A percentile compares a stretch with the other conserved stretches of the same genome.
phyloP scores from a whole-genome alignment of 768 basidiomycete species.

The Suillus clintonianus region DNA sequence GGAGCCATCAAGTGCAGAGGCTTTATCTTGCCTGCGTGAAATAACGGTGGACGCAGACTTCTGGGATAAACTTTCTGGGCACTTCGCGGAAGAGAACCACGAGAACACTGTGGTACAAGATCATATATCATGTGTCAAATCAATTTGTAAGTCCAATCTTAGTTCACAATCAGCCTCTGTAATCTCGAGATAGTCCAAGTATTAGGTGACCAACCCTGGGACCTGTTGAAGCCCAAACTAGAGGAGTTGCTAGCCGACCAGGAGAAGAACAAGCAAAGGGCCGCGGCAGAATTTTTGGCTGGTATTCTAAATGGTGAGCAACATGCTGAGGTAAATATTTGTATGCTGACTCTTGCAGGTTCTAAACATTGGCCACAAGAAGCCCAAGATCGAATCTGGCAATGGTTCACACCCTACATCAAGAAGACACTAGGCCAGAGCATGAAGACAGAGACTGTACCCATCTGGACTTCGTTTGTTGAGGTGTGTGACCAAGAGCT shows the following conservation, averaged over 20 bases:
- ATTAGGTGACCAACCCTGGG: conserved; percentile 59
- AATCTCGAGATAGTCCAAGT: conserved; percentile 52
- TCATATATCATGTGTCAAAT: conserved; percentile 72
- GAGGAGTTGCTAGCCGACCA: conserved; percentile 66
- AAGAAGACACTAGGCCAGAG: conserved; percentile 65
- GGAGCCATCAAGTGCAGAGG: conserved; percentile 53
- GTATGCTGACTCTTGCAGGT: conserved; percentile 42
- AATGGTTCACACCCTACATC: conserved; percentile 75
- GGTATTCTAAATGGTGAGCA: conserved; percentile 62
- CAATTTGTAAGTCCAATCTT: conserved; percentile 56
- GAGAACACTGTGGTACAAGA: conserved; percentile 65
- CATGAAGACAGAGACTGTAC: conserved; percentile 80
- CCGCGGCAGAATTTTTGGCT: conserved; percentile 81
- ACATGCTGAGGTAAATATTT: neutral
- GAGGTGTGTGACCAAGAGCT: conserved; percentile 47
- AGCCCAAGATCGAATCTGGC: conserved; percentile 73
- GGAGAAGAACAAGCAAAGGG: conserved; percentile 86
- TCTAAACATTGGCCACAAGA: conserved; percentile 84
- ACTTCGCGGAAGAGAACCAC: conserved; percentile 79
- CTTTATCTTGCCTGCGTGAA: conserved; percentile 51
- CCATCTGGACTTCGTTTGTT: conserved; percentile 77
- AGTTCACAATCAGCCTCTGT: neutral
- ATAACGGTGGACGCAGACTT: conserved; percentile 50
- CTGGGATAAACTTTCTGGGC: conserved; percentile 69
- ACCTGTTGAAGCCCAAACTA: conserved; percentile 59